These are phyloP conservation scores for Cladosporium colombiae DNA, from an alignment of 2,329 filamentous ascomycete species.

Conservation along the genomic window DNA sequence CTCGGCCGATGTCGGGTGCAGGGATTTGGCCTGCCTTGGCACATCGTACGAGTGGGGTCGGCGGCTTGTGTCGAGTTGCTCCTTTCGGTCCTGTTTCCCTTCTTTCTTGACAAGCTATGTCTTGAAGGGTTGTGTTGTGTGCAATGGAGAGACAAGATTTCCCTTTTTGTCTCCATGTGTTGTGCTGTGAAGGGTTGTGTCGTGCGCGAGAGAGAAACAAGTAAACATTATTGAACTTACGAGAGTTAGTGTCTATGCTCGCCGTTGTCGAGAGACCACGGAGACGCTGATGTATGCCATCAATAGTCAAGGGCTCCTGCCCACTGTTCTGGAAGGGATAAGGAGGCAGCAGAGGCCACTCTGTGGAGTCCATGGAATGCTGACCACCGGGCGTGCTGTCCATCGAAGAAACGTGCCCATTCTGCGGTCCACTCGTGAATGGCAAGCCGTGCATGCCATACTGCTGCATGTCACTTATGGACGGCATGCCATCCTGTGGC, in stretches of 20 bases:
- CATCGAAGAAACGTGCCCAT: background rate
- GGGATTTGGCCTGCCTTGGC: constrained; percentile 6
- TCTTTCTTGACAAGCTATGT: background rate
- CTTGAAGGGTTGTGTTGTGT: background rate
- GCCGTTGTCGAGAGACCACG: background rate
- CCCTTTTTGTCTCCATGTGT: no score
- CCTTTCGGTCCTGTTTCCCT: background rate
- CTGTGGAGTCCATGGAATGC: background rate
- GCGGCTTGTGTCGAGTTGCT: background rate
- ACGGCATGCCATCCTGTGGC: background rate
- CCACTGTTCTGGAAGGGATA: background rate
- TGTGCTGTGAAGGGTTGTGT: background rate
- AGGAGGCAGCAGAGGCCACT: background rate
- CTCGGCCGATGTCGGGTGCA: constrained; percentile 20
- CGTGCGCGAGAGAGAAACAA: background rate
- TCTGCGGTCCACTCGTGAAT: background rate
- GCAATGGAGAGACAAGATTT: background rate
- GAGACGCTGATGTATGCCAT: background rate
- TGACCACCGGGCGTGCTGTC: background rate
- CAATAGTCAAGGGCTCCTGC: background rate
- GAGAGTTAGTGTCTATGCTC: background rate
- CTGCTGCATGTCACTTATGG: background rate
- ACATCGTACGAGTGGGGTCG: constrained; percentile 17
- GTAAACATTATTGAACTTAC: background rate
- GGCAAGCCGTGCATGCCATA: background rate